Evolutionary conservation across 352 stramenopile species (phyloP).

Genomic region (Blastocystis hominis): DNA sequence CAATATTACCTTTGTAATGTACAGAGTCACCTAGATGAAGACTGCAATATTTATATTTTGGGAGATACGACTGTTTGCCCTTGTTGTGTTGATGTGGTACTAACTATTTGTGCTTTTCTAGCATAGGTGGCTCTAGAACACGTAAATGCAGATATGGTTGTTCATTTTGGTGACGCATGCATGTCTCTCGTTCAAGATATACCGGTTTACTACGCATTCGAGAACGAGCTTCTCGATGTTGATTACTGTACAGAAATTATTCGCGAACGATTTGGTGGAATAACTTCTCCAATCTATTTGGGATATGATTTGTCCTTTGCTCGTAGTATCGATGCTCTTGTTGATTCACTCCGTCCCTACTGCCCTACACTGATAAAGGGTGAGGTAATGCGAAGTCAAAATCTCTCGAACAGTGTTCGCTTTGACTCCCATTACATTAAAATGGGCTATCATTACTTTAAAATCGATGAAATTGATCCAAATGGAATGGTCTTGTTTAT

Average conservation of each 20-base stretch:
- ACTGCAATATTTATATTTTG: neutral
- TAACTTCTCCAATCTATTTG: neutral
- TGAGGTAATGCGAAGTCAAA: neutral
- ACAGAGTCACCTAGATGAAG: neutral
- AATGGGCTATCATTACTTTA: neutral
- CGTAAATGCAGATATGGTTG: neutral
- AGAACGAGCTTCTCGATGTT: neutral
- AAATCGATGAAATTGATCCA: neutral
- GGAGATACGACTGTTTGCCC: conserved; percentile 6
- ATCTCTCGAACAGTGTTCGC: neutral
- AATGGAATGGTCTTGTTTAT: neutral
- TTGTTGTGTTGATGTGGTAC: conserved; percentile 5
- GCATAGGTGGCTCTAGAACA: neutral
- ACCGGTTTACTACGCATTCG: neutral
- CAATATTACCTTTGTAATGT: neutral
- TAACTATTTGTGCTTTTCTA: neutral
- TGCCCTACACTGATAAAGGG: neutral
- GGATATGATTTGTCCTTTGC: neutral
- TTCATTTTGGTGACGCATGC: conserved; percentile 12
- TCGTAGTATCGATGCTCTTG: neutral
- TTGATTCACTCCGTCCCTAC: neutral
- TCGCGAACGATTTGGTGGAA: neutral
- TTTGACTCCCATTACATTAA: neutral
- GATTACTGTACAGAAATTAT: neutral
- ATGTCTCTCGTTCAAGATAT: conserved; percentile 8